Percentiles rank a stretch among this genome's conserved stretches.
These are phyloP conservation scores for Penicillium fimorum DNA, from an alignment of 495 filamentous ascomycete genomes.

Conservation along the genomic window DNA sequence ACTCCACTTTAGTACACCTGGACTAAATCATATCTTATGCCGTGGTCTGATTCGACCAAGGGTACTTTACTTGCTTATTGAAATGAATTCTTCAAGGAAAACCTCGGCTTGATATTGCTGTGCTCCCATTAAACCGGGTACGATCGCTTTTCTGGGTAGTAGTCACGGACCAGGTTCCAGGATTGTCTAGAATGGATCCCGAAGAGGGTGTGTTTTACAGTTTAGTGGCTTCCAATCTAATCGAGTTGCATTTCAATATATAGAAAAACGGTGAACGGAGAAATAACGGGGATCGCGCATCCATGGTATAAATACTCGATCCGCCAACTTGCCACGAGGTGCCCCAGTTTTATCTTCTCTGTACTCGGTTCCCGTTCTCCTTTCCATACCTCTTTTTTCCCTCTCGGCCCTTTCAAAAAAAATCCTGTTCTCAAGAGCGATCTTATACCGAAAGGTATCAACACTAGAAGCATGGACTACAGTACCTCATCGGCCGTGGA, in stretches of 20 bases:
- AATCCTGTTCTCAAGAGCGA: not conserved
- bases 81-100: not conserved
- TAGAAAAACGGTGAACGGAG: not conserved
- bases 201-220: constrained; percentile 6
- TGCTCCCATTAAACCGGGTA: constrained; percentile 11
- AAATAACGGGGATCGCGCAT: not conserved
- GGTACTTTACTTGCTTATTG: not conserved
- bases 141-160: constrained; percentile 10
- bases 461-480: constrained; percentile 19
- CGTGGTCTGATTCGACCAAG: constrained; percentile 22
- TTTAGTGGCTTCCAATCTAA: constrained; percentile 1
- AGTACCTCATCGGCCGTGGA: constrained; percentile 17
- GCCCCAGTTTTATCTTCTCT: constrained; percentile 14
- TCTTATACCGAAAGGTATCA: not conserved
- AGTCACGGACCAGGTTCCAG: constrained; percentile 8
- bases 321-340: constrained; percentile 21
- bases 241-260: constrained; percentile 1
- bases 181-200: constrained; percentile 3
- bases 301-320: constrained; percentile 20
- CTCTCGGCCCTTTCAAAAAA: not conserved
- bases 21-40: not conserved
- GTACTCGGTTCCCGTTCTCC: constrained; percentile 1
- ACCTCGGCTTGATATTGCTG: not conserved
- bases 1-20: constrained; percentile 3
- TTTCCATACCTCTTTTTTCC: not conserved